Conservation (phyloP, 75 land plant genomes). For the Picea glauca region DNA sequence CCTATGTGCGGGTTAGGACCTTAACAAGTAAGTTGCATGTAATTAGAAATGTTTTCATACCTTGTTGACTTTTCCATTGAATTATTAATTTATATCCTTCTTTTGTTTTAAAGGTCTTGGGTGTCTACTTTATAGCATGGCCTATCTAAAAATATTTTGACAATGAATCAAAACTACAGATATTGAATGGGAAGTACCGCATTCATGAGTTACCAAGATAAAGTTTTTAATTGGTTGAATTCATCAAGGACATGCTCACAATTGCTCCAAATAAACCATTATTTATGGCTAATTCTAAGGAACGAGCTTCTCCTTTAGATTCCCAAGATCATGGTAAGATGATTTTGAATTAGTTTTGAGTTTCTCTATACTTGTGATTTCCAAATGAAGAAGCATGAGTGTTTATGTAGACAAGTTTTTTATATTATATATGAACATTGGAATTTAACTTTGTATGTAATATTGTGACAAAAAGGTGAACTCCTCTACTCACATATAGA, state of each 20-base stretch:
- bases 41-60: neutral
- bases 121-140: slow-evolving; percentile 83
- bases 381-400: neutral
- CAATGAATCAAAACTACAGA: slow-evolving; percentile 96
- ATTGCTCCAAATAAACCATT: slow-evolving; percentile 61
- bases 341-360: neutral
- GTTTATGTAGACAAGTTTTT: neutral
- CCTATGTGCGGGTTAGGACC: too few relatives aligned
- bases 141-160: slow-evolving; percentile 92
- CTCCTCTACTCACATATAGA: slow-evolving; percentile 51
- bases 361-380: neutral
- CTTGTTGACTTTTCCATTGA: neutral
- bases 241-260: slow-evolving; percentile 87
- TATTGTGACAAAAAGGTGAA: slow-evolving; percentile 16
- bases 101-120: slow-evolving; percentile 76
- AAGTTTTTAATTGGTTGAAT: slow-evolving; percentile 43
- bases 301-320: slow-evolving; percentile 13
- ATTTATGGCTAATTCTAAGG: slow-evolving; percentile 11
- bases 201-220: slow-evolving; percentile 88
- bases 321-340: slow-evolving; percentile 23
- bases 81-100: neutral
- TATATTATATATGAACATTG: neutral
- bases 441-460: slow-evolving; percentile 19
- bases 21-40: neutral
- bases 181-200: slow-evolving; percentile 91